Evolutionary conservation across 2,329 filamentous ascomycete species (phyloP).

Genomic region (Trichophyton schoenleinii): DNA sequence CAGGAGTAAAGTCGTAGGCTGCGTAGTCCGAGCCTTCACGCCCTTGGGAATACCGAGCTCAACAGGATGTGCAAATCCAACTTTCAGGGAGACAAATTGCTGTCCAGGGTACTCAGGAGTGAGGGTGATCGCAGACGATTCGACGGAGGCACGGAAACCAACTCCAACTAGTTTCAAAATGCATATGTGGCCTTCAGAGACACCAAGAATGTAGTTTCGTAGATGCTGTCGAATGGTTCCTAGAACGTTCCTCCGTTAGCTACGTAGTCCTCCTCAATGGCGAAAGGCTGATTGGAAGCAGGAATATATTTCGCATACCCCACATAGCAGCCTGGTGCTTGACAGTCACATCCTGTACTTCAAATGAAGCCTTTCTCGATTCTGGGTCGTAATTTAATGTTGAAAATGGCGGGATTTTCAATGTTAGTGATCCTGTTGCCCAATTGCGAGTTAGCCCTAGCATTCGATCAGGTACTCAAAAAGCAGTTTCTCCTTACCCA

Average conservation of each 20-base stretch:
- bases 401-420: conserved; percentile 70
- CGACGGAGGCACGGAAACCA: conserved; percentile 82
- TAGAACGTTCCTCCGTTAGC: conserved; percentile 25
- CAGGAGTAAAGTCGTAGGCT: conserved; percentile 80
- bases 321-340: conserved; percentile 88
- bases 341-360: conserved; percentile 53
- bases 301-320: conserved; percentile 47
- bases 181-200: conserved; percentile 90
- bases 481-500: conserved; percentile 43
- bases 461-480: not conserved
- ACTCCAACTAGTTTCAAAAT: conserved; percentile 89
- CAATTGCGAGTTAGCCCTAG: conserved; percentile 7
- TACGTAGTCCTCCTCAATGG: not conserved
- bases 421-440: conserved; percentile 53
- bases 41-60: conserved; percentile 74
- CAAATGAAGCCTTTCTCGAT: conserved; percentile 52
- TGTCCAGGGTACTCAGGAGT: conserved; percentile 61
- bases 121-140: conserved; percentile 58
- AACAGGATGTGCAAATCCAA: conserved; percentile 91
- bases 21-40: conserved; percentile 73
- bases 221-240: conserved; percentile 84
- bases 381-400: conserved; percentile 55
- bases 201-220: conserved; percentile 80
- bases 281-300: not conserved
- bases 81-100: conserved; percentile 82